These are phyloP conservation scores for Hyaloscypha hepaticicola DNA, from an alignment of 495 filamentous ascomycete genomes.

Conservation along the genomic window DNA sequence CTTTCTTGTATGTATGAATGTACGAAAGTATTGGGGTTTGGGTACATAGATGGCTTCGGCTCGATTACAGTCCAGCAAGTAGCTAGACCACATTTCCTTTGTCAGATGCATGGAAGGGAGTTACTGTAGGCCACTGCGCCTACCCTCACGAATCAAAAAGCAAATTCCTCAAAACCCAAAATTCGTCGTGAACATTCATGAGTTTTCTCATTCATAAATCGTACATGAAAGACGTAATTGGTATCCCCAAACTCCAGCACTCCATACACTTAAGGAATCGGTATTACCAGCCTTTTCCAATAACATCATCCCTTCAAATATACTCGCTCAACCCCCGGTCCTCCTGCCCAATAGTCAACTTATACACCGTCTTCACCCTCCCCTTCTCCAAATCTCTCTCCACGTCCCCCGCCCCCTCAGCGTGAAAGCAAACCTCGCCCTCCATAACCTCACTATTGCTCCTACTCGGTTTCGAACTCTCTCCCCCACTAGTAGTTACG, in stretches of 20 bases:
- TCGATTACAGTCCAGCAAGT: conserved; percentile 4
- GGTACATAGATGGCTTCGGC: conserved; percentile 3
- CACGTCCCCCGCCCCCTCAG: not conserved
- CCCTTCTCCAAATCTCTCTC: conserved; percentile 8
- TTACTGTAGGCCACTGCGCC: too few species aligned
- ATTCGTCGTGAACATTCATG: not conserved
- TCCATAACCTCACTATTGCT: not conserved
- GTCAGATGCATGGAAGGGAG: not conserved
- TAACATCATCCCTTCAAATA: not conserved
- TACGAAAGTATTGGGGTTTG: not conserved
- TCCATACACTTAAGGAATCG: not conserved
- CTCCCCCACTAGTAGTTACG: not conserved
- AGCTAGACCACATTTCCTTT: conserved; percentile 9
- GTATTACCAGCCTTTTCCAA: not conserved
- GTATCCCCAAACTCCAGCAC: not conserved
- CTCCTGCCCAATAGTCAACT: not conserved
- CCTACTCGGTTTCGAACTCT: not conserved
- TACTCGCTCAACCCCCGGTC: conserved; percentile 4
- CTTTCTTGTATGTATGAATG: conserved; percentile 3
- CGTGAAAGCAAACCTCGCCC: too few species aligned
- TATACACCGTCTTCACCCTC: not conserved
- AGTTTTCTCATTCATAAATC: not conserved
- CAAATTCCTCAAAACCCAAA: not conserved
- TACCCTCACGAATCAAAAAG: not conserved
- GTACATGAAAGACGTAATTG: not conserved